Percentiles rank a stretch among this genome's conserved stretches.
Evolutionary conservation across 2,329 filamentous ascomycete species (phyloP).

Genomic region (Phialophora chinensis): DNA sequence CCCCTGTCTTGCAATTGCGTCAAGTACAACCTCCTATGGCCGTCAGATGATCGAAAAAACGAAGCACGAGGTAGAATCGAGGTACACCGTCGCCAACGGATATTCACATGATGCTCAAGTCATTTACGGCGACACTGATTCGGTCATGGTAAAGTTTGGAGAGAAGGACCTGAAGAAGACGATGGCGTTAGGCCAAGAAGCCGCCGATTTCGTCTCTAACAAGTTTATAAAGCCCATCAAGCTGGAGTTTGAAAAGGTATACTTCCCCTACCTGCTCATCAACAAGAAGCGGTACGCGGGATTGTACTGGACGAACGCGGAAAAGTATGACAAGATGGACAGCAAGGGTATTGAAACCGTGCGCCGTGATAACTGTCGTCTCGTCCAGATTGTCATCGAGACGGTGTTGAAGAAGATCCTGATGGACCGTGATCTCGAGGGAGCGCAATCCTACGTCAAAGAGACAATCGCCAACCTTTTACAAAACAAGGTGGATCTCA

Average conservation of each 20-base stretch:
- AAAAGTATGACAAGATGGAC: conserved; percentile 99
- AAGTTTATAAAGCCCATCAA: conserved; percentile 98
- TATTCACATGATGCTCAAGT: conserved; percentile 95
- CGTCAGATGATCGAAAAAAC: conserved; percentile 99
- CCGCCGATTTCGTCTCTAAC: conserved; percentile 81
- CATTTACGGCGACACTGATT: conserved; percentile 98
- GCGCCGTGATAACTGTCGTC: conserved; percentile 89
- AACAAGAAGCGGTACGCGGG: conserved; percentile 99
- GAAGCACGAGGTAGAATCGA: conserved; percentile 89
- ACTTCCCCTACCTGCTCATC: conserved; percentile 96
- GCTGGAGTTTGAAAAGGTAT: conserved; percentile 98
- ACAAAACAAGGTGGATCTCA: conserved; percentile 98
- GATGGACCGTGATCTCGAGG: conserved; percentile 87
- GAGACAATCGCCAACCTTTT: conserved; percentile 91
- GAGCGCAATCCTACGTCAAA: conserved; percentile 95
- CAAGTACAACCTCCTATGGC: conserved; percentile 95
- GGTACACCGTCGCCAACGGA: conserved; percentile 90
- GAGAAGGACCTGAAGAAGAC: conserved; percentile 83
- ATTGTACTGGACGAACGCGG: conserved; percentile 93
- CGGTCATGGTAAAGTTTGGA: conserved; percentile 99
- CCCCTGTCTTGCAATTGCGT: conserved; percentile 91
- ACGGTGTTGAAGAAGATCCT: conserved; percentile 94
- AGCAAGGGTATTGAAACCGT: conserved; percentile 99
- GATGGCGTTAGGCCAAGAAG: conserved; percentile 96
- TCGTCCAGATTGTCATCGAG: conserved; percentile 97